phyloP scores from a whole-genome alignment of 371 early-diverging fungal genomes.

The Apophysomyces elegans region DNA sequence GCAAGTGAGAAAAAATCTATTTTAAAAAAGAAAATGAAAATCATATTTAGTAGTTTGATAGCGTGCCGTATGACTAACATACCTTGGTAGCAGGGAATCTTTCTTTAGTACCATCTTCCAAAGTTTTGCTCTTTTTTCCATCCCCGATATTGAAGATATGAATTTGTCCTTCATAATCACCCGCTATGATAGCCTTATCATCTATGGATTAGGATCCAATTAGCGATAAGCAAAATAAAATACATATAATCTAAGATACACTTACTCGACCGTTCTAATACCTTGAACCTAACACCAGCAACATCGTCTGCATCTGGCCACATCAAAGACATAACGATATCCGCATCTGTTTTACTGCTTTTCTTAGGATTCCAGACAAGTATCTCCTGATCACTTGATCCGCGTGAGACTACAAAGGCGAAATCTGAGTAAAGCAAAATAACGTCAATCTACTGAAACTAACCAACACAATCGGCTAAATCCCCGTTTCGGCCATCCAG shows the following conservation, averaged over 20 bases:
- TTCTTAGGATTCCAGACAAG: constrained; percentile 42
- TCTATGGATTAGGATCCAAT: constrained; percentile 7
- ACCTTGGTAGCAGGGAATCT: constrained; percentile 33
- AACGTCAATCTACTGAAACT: neutral
- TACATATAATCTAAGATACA: neutral
- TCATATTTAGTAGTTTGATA: neutral
- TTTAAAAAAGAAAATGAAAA: neutral
- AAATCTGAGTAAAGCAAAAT: neutral
- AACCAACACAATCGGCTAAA: constrained; percentile 28
- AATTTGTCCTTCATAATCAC: constrained; percentile 49
- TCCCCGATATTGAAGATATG: constrained; percentile 44
- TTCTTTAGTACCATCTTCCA: constrained; percentile 41
- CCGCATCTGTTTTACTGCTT: constrained; percentile 40
- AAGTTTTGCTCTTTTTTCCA: constrained; percentile 30
- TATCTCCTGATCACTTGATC: constrained; percentile 43
- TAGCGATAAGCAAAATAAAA: neutral
- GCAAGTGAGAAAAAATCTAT: constrained; percentile 38
- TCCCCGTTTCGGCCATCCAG: constrained; percentile 20
- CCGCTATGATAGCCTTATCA: constrained; percentile 40
- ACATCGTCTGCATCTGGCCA: constrained; percentile 44
- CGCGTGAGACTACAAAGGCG: constrained; percentile 35
- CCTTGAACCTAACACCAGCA: constrained; percentile 39
- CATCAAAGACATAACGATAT: constrained; percentile 35
- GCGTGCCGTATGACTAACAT: neutral
- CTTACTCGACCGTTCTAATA: constrained; percentile 37